Percentiles rank a stretch among this genome's conserved stretches.
Evolutionary conservation across 1,139 yeast genomes (phyloP).

Genomic region (Pichia cactophila): DNA sequence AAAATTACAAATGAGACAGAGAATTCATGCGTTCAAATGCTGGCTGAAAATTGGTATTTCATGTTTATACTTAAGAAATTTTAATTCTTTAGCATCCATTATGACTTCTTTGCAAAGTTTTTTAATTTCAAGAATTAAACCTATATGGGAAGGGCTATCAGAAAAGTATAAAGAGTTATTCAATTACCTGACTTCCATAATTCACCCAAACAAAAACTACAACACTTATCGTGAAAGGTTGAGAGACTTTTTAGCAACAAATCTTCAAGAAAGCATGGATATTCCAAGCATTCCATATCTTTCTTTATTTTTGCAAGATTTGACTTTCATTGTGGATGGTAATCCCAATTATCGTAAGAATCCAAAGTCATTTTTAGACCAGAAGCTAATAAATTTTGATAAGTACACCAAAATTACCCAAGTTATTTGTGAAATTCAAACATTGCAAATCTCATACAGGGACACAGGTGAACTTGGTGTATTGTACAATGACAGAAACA

Average conservation of each 20-base stretch:
- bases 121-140: slow-evolving; percentile 58
- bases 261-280: slow-evolving; percentile 41
- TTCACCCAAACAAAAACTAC: slow-evolving; percentile 82
- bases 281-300: slow-evolving; percentile 82
- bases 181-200: slow-evolving; percentile 59
- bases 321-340: slow-evolving; percentile 85
- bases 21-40: slow-evolving; percentile 56
- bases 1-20: slow-evolving; percentile 36
- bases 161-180: slow-evolving; percentile 60
- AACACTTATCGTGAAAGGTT: slow-evolving; percentile 64
- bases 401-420: slow-evolving; percentile 70
- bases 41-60: slow-evolving; percentile 85
- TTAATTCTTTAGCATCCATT: slow-evolving; percentile 83
- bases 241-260: slow-evolving; percentile 43
- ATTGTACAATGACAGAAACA: slow-evolving; percentile 20
- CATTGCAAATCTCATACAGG: slow-evolving; percentile 59
- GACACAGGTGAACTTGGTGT: slow-evolving; percentile 25
- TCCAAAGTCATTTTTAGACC: slow-evolving; percentile 42
- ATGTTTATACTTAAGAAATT: slow-evolving; percentile 73
- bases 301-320: slow-evolving; percentile 75
- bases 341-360: slow-evolving; percentile 64
- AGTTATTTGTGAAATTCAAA: slow-evolving; percentile 71
- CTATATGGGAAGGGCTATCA: slow-evolving; percentile 60
- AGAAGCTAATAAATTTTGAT: slow-evolving; percentile 70
- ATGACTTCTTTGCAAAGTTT: slow-evolving; percentile 81